These are phyloP conservation scores for Xylaria curta DNA, from an alignment of 495 filamentous ascomycete genomes.

Conservation along the genomic window DNA sequence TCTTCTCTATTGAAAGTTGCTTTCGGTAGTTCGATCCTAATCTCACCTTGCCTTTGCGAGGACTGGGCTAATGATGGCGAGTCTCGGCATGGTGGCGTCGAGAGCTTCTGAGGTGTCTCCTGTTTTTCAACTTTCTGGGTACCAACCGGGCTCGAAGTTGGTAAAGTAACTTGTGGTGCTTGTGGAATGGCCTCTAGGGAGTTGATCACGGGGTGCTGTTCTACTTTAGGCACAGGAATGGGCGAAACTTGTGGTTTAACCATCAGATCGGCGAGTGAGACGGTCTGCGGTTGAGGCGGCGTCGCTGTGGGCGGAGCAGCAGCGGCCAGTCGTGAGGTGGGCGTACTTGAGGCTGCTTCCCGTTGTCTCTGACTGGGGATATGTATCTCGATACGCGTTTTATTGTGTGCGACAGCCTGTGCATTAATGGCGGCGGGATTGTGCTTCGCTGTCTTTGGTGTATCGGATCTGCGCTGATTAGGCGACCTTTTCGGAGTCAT, in stretches of 20 bases:
- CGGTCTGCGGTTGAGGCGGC: slow-evolving; percentile 37
- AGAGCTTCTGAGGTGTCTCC: slow-evolving; percentile 9
- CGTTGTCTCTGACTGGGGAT: slow-evolving; percentile 37
- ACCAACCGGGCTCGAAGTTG: slow-evolving; percentile 10
- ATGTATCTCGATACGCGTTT: slow-evolving; percentile 41
- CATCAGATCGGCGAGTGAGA: slow-evolving; percentile 39
- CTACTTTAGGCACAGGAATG: slow-evolving; percentile 25
- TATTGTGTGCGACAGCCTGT: slow-evolving; percentile 38
- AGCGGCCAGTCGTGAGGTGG: slow-evolving; percentile 24
- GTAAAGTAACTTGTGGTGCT: slow-evolving; percentile 9
- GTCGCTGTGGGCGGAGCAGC: slow-evolving; percentile 24
- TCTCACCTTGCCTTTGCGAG: slow-evolving; percentile 26
- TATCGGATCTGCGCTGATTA: slow-evolving; percentile 35
- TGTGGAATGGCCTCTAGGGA: slow-evolving; percentile 27
- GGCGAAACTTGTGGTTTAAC: slow-evolving; percentile 32
- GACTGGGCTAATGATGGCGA: slow-evolving; percentile 20
- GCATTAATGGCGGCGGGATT: slow-evolving; percentile 35
- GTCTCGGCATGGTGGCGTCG: slow-evolving; percentile 11
- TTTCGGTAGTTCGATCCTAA: slow-evolving; percentile 49
- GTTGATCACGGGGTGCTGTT: slow-evolving; percentile 16
- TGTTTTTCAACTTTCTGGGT: slow-evolving; percentile 23
- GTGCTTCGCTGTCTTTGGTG: slow-evolving; percentile 35
- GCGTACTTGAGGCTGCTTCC: slow-evolving; percentile 29
- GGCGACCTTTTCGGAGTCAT: slow-evolving; percentile 32
- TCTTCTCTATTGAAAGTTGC: slow-evolving; percentile 48